Conservation (phyloP, 2,329 filamentous ascomycete species). For the Diaporthe citriasiana region DNA sequence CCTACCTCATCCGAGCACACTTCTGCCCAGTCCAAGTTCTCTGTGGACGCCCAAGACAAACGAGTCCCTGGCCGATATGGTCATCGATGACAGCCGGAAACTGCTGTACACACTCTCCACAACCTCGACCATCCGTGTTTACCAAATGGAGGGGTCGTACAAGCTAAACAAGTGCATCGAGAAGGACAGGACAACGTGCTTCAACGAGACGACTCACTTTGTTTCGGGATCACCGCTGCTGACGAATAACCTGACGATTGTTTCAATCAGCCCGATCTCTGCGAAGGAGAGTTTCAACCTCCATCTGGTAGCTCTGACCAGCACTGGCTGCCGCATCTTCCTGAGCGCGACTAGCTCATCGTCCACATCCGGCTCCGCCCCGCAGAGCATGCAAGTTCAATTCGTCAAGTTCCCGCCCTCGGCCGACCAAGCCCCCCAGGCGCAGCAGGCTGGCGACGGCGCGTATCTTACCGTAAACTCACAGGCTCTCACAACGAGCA, state of each 20-base stretch:
- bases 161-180: conserved; percentile 75
- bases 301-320: conserved; percentile 90
- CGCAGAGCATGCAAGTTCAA: conserved; percentile 97
- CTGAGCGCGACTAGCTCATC: conserved; percentile 89
- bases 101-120: conserved; percentile 93
- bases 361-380: conserved; percentile 74
- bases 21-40: conserved; percentile 59
- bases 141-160: conserved; percentile 81
- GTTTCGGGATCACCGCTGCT: conserved; percentile 81
- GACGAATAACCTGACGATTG: conserved; percentile 77
- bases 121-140: conserved; percentile 89
- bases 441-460: conserved; percentile 53
- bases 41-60: conserved; percentile 65
- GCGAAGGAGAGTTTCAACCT: conserved; percentile 84
- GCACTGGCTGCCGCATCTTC: conserved; percentile 91
- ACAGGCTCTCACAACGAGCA: conserved; percentile 62
- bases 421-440: background rate
- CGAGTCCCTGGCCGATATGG: conserved; percentile 83
- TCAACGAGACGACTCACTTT: conserved; percentile 87
- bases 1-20: conserved; percentile 56
- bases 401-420: conserved; percentile 93
- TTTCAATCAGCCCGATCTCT: conserved; percentile 88
- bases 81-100: conserved; percentile 88
- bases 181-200: conserved; percentile 72
- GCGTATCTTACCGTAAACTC: conserved; percentile 65